Base-by-base conservation (phyloP, 208 protist genomes). In the Balamuthia mandrillaris region DNA sequence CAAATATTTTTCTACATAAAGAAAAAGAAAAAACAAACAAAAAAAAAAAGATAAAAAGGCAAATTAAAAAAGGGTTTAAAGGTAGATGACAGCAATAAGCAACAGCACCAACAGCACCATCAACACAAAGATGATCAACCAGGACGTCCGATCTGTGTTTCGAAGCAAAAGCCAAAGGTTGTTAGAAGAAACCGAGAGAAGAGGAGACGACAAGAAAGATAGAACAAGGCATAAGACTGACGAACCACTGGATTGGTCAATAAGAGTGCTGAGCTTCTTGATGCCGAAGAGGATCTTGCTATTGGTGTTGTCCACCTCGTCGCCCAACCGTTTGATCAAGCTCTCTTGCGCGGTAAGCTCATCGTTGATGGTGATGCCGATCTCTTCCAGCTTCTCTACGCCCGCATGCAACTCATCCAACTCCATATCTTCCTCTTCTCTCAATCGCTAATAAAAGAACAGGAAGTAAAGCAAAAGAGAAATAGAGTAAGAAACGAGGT, bases 231-330 rank as follows among this genome's bases (percentile, higher is more conserved):
- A 31, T 33, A 70, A 31, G 65, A 35, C 9, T 24, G 18, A 54
- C 21, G 66, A 56, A 75, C 66, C 54, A 45, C 66, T 75, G 66
- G 66, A 75, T 3, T 45, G 66, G 66, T 75, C 66, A 45, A 75
- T 75, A 16, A 75, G 66, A 39, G 47, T 45, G 27, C 66, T 75
- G 66, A 75, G 47, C 66, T 75, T 75, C n/a, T 75, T 75, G 42
- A 75, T 52, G 10, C 66, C 66, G 5, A 45, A 39, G n/a, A 45
- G 24, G 4, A 75, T 45, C 66, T 45, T 14, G n/a, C 37, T 75
- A 33, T 39, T 54, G 4, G 66, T 75, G 14, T 39, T 42, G 3
- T n/a, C 5, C 41, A 75, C 66, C 44, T 75, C 66, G 37, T 75
- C 33, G 66, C 54, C n/a, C 18, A 75, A 75, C 24, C 54, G 47